These are phyloP conservation scores for Gonium pectorale DNA, from an alignment of 139 green algal genomes.

Conservation along the genomic window DNA sequence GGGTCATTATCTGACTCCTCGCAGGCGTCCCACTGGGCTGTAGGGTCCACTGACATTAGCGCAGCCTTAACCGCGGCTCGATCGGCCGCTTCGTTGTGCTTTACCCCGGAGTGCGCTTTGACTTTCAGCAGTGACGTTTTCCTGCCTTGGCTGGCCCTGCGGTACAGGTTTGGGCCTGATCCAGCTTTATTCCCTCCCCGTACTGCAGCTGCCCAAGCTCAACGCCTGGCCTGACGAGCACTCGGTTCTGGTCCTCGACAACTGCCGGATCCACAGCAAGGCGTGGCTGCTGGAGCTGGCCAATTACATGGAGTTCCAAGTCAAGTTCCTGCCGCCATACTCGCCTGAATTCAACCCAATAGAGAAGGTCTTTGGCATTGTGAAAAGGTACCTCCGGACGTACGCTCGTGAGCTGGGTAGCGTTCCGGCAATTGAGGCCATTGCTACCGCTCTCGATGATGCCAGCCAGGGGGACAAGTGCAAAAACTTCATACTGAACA, in stretches of 20 bases:
- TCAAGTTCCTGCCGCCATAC: background rate
- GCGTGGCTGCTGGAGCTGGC: background rate
- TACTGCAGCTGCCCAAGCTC: background rate
- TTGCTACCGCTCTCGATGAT: background rate
- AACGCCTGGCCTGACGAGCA: background rate
- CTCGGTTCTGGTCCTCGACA: background rate
- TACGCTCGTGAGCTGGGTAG: background rate
- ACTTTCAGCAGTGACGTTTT: too few species aligned
- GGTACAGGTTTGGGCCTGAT: too few species aligned
- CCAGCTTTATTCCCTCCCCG: too few species aligned
- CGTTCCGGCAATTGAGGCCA: background rate
- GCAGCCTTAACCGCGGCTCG: too few species aligned
- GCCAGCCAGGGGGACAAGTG: background rate
- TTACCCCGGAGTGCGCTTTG: too few species aligned
- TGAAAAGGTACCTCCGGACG: background rate
- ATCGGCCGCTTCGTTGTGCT: too few species aligned
- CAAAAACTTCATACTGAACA: background rate
- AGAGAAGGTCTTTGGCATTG: background rate
- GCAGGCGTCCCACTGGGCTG: too few species aligned
- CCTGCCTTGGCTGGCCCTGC: too few species aligned
- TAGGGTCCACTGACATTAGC: too few species aligned
- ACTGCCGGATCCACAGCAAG: background rate
- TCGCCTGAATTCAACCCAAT: background rate
- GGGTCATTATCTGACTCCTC: too few species aligned
- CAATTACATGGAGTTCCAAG: background rate